Conservation (phyloP, 331 rosid species). For the Dryas integrifolia region DNA sequence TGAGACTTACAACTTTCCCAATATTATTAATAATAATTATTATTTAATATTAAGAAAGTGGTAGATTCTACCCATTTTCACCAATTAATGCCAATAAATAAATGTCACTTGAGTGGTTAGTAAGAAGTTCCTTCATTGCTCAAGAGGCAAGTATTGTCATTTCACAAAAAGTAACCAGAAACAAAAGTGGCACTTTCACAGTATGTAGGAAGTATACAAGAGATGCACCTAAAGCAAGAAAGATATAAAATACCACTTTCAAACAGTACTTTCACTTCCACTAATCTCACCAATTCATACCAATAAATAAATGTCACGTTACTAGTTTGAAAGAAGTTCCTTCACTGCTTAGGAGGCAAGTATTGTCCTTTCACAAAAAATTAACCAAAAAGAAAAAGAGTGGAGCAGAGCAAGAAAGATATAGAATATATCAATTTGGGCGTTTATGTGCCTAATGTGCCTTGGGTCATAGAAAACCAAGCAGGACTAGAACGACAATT, state of each 20-base stretch:
- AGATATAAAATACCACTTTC: not conserved
- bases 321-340: not conserved
- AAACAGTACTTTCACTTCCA: not conserved
- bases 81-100: not conserved
- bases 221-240: not conserved
- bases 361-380: too few species aligned
- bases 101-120: not conserved
- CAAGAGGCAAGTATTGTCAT: not conserved
- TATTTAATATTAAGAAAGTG: not conserved
- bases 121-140: not conserved
- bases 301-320: not conserved
- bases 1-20: not conserved
- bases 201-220: not conserved
- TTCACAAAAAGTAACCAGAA: not conserved
- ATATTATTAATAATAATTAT: not conserved
- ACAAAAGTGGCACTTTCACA: not conserved
- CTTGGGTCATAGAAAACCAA: not conserved
- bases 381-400: not conserved
- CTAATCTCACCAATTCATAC: not conserved
- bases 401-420: not conserved
- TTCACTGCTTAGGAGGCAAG: not conserved
- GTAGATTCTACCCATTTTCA: not conserved
- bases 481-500: conserved; percentile 3
- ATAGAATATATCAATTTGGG: not conserved
- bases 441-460: not conserved